phyloP scores from a whole-genome alignment of 352 stramenopile species.

The Phytophthora pini region DNA sequence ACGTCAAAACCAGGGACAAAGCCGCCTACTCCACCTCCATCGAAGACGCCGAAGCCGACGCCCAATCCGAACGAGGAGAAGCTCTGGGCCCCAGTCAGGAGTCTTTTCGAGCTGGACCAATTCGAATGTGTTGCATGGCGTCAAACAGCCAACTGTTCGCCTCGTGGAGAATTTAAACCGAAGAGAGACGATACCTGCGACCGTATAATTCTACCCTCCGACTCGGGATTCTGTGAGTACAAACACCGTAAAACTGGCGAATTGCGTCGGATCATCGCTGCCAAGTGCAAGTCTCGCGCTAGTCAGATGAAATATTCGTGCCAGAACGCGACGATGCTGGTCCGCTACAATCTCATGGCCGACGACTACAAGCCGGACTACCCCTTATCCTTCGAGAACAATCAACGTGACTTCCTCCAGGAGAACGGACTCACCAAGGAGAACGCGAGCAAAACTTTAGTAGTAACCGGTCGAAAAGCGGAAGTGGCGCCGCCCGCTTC shows the following conservation, averaged over 20 bases:
- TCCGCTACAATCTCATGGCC: slow-evolving; percentile 52
- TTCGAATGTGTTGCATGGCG: slow-evolving; percentile 64
- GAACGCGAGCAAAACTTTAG: slow-evolving; percentile 48
- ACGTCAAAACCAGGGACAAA: neutral
- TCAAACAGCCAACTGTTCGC: slow-evolving; percentile 49
- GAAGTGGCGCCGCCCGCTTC: slow-evolving; percentile 23
- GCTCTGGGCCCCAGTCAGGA: slow-evolving; percentile 29
- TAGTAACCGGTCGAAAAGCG: slow-evolving; percentile 37
- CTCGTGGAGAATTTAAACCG: slow-evolving; percentile 36
- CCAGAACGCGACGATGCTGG: slow-evolving; percentile 47
- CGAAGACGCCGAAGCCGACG: slow-evolving; percentile 17
- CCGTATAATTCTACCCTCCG: slow-evolving; percentile 34
- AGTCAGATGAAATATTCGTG: slow-evolving; percentile 52
- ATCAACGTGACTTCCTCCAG: slow-evolving; percentile 29
- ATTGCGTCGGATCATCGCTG: slow-evolving; percentile 44
- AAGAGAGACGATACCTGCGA: slow-evolving; percentile 40
- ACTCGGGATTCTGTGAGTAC: slow-evolving; percentile 64
- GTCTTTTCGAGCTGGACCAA: slow-evolving; percentile 36
- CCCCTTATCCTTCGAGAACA: slow-evolving; percentile 34
- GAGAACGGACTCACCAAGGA: slow-evolving; percentile 44
- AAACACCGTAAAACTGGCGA: slow-evolving; percentile 42
- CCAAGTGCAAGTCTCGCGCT: slow-evolving; percentile 59
- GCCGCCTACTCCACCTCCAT: slow-evolving; percentile 4
- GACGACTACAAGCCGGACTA: slow-evolving; percentile 54
- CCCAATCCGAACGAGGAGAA: slow-evolving; percentile 15